Percentiles rank a stretch among this genome's conserved stretches.
Conservation (phyloP, 176 grass and related monocot species). For the Avena eriantha region DNA sequence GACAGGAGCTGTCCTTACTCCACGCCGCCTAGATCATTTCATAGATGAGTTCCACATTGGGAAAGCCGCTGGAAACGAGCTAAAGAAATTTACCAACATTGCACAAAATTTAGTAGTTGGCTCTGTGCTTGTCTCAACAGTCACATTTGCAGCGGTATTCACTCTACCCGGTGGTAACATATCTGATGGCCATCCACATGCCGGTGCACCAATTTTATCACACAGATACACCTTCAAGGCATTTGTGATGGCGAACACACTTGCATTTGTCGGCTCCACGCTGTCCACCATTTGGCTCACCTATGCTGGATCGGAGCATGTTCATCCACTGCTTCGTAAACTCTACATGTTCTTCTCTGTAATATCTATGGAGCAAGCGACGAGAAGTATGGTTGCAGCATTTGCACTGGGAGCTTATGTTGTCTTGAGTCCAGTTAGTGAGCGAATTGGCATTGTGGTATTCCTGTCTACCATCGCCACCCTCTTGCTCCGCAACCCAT, state of each 20-base stretch:
- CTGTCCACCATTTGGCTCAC: conserved; percentile 62
- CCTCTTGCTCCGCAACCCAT: conserved; percentile 62
- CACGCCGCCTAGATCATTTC: conserved; percentile 59
- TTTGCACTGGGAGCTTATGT: conserved; percentile 65
- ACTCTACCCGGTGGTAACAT: conserved; percentile 56
- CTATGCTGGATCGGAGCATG: conserved; percentile 55
- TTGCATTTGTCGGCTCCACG: conserved; percentile 60
- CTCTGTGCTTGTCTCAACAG: conserved; percentile 56
- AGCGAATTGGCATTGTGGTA: conserved; percentile 49
- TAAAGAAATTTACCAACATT: conserved; percentile 61
- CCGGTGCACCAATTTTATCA: conserved; percentile 51
- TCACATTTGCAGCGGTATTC: conserved; percentile 67
- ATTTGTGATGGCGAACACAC: conserved; percentile 61
- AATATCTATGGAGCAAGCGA: conserved; percentile 65
- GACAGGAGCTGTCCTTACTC: conserved; percentile 64
- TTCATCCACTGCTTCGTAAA: conserved; percentile 47
- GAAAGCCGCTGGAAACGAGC: conserved; percentile 48
- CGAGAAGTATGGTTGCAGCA: conserved; percentile 57
- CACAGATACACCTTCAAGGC: conserved; percentile 70
- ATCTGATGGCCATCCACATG: conserved; percentile 56
- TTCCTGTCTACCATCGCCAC: conserved; percentile 53
- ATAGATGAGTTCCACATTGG: conserved; percentile 54
- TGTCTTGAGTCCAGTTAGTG: conserved; percentile 50
- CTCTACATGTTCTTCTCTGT: conserved; percentile 64
- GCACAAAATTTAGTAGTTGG: conserved; percentile 58